phyloP scores from a whole-genome alignment of 106 monocot species.

The Amphibolis antarctica region DNA sequence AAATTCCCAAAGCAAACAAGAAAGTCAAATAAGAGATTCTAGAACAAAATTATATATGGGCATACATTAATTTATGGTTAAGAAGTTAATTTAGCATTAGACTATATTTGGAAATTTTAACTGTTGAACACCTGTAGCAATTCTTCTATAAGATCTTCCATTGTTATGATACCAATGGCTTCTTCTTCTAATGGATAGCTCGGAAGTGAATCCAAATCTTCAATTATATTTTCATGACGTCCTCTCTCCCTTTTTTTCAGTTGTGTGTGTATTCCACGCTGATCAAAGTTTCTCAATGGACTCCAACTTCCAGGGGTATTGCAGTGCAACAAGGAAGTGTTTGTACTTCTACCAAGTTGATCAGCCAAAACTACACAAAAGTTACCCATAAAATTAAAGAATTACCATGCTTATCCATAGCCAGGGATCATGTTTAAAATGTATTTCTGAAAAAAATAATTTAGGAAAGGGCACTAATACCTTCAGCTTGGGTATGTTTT shows the following conservation, averaged over 20 bases:
- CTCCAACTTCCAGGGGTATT: constrained; percentile 26
- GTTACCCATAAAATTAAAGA: background rate
- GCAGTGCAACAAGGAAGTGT: constrained; percentile 22
- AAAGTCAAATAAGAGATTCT: too few species aligned
- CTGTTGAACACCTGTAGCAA: constrained; percentile 59
- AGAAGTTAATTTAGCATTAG: background rate
- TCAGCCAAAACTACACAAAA: constrained; percentile 19
- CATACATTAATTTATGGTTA: too few species aligned
- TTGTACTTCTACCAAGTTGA: constrained; percentile 20
- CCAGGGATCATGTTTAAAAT: background rate
- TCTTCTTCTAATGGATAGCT: constrained; percentile 75
- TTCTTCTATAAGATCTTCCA: constrained; percentile 99
- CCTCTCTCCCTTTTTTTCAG: constrained; percentile 57
- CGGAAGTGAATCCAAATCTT: constrained; percentile 68
- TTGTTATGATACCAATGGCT: constrained; percentile 97
- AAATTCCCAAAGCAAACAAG: too few species aligned
- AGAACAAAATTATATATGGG: too few species aligned
- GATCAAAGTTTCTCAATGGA: constrained; percentile 40
- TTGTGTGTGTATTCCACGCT: constrained; percentile 31
- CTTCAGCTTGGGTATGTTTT: constrained; percentile 14
- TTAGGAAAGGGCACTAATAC: constrained; percentile 7
- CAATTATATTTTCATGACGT: constrained; percentile 65
- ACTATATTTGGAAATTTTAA: background rate
- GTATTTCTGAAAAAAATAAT: background rate
- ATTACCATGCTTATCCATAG: too few species aligned